Evolutionary conservation across 2,329 filamentous ascomycete genomes (phyloP).

Genomic region (Penicillium glabrum): DNA sequence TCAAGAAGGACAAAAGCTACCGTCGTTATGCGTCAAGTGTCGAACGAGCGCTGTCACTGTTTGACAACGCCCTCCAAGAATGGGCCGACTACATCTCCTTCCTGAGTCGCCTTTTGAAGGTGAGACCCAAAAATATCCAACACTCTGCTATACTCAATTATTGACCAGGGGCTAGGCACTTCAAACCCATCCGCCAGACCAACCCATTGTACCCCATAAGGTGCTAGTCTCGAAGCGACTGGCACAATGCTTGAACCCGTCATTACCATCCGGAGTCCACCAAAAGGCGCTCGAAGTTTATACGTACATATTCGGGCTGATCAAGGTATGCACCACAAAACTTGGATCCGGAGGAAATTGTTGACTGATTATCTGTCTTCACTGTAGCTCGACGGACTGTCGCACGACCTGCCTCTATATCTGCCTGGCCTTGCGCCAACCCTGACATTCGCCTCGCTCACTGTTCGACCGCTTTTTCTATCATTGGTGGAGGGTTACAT

Average conservation of each 20-base stretch:
- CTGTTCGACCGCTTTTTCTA: conserved; percentile 82
- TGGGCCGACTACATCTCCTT: conserved; percentile 99
- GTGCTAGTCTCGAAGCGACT: conserved; percentile 81
- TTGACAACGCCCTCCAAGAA: conserved; percentile 92
- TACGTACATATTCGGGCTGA: conserved; percentile 79
- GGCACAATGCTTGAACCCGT: conserved; percentile 91
- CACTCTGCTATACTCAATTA: background rate
- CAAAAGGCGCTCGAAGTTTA: conserved; percentile 97
- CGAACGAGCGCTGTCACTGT: conserved; percentile 82
- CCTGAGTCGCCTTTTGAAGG: conserved; percentile 85
- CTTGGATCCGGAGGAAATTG: background rate
- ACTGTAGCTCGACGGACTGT: conserved; percentile 65
- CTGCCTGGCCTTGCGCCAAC: conserved; percentile 86
- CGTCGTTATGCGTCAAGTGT: conserved; percentile 88
- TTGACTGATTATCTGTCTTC: conserved; percentile 12
- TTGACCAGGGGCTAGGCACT: conserved; percentile 61
- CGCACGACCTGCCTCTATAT: conserved; percentile 80
- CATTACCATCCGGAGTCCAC: conserved; percentile 91
- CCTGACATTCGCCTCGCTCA: conserved; percentile 90
- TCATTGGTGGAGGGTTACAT: conserved; percentile 80
- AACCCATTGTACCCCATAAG: conserved; percentile 76
- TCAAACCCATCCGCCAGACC: conserved; percentile 75
- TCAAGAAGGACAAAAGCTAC: conserved; percentile 65
- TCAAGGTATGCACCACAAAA: conserved; percentile 59
- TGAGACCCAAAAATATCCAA: conserved; percentile 37